These are phyloP conservation scores for Zygnema cylindricum DNA, from an alignment of 139 green algal species.

Conservation along the genomic window DNA sequence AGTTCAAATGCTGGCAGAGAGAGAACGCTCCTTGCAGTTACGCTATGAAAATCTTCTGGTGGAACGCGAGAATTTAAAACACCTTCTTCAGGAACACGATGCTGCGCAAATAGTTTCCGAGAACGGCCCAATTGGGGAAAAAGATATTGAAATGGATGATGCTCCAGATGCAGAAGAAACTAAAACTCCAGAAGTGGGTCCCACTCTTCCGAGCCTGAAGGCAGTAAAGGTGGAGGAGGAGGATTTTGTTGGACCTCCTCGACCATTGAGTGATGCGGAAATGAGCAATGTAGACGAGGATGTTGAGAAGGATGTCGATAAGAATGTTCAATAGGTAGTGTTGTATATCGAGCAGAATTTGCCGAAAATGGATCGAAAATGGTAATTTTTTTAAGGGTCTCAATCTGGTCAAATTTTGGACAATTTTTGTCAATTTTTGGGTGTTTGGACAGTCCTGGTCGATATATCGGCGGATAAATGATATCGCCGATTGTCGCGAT, in stretches of 20 bases:
- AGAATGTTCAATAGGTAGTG: not conserved
- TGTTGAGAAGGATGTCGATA: not conserved
- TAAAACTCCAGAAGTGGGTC: no score
- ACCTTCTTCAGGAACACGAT: not conserved
- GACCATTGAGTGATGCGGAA: not conserved
- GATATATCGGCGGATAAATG: not conserved
- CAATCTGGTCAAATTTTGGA: not conserved
- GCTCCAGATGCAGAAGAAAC: not conserved
- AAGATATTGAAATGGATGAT: not conserved
- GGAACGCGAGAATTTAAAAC: conserved; percentile 41
- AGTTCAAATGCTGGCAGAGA: conserved; percentile 13
- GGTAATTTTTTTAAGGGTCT: not conserved
- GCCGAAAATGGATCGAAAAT: not conserved
- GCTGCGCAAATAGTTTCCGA: not conserved
- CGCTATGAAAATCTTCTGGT: conserved; percentile 60
- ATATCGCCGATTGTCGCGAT: not conserved
- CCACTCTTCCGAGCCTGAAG: not conserved
- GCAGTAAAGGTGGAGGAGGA: no score
- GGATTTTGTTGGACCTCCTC: not conserved
- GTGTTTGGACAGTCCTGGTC: not conserved
- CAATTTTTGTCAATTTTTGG: not conserved
- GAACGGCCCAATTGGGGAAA: not conserved
- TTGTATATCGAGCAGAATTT: not conserved
- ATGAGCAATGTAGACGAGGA: not conserved
- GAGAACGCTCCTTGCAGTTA: conserved; percentile 50